Evolutionary conservation across 176 grass and related monocot genomes (phyloP), one percentile per base, ranked within the genome.

Genomic region (Eragrostis curvula): DNA sequence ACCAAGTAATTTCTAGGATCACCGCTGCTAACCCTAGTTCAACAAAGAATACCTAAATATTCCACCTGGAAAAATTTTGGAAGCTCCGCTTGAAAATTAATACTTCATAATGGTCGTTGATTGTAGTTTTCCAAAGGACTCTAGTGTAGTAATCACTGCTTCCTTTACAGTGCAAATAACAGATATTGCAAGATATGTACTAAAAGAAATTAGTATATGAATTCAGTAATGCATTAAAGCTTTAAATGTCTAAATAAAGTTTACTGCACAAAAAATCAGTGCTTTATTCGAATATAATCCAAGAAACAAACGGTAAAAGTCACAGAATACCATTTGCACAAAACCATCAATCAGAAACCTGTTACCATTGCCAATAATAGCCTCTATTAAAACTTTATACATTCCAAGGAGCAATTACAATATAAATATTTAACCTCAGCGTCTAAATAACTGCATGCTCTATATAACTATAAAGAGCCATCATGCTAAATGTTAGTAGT

Each of bases 381-480:
- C 9, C 36, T 73, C 46, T 50, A 14, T 61, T 32, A 56, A 36
- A 87, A 83, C 66, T 79, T 61, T 70, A 45, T 62, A 53, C 24
- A 79, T 43, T 85, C 45, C 70, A 73, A 53, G 9, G 73, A 56
- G 46, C 74, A 55, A 79, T 10, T 27, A 53, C 18, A 75, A 80
- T 39, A 44, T 29, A 41, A 8, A 59, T 39, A 60, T 60, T 43
- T 29, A 57, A 70, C 21, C 71, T 51, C 52, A 61, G 42, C 69
- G 84, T 83, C 45, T 48, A 69, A 78, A 65, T 86, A 88, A 79
- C 49, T 57, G 17, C 62, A 71, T 56, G 14, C 24, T 84, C 23
- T n/a, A n/a, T n/a, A 60, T n/a, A 84, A 67, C 43, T 84, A 50
- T 30, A 79, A 44, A 73, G 3, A 79, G 68, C 2, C 41, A 84